Evolutionary conservation across 441 rosid genomes (phyloP), one percentile per base, ranked within the genome.

Genomic region (Biscutella laevigata): DNA sequence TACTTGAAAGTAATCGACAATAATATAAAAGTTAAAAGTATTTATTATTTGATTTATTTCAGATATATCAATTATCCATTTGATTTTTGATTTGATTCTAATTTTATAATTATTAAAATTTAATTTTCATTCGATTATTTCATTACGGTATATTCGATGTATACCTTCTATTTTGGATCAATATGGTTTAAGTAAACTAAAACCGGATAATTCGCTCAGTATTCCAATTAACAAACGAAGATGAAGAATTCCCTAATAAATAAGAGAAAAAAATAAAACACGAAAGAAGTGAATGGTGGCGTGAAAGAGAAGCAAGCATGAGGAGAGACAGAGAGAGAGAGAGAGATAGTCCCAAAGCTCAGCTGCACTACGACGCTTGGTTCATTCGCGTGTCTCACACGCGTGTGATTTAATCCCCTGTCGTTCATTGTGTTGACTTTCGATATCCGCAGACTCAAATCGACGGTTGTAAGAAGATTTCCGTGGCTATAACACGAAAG

Each of bases 271-370:
- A 14, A 25, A 33, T 33, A 4, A 61, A 52, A 15, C 49, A 52
- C 7, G 37, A 40, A 42, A 27, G 57, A 42, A 57, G 53, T 50
- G 53, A 65, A 11, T 55, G 57, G 56, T 63, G 57, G 62, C 65
- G 70, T 66, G 70, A 58, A 59, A 58, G 55, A 59, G 64, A 66
- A 59, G 65, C 49, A 58, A n/a, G n/a, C n/a, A n/a, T 58, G 49
- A 43, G 27, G 37, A 29, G 19, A 53, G 25, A 40, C 34, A 12
- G 30, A 28, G 32, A 47, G 27, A 50, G 16, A 56, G 49, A 63
- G 19, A 25, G 62, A 38, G 53, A 27, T 64, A 63, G 69, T 64
- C 63, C 63, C 69, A 26, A 57, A 27, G 28, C 59, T 49, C n/a
- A 32, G 45, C 52, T 45, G 46, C 69, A 64, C 46, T 56, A 55